Percentiles rank a stretch among this genome's conserved stretches.
Evolutionary conservation across 2,329 filamentous ascomycete genomes (phyloP).

Genomic region (Chrysoporthe cubensis): DNA sequence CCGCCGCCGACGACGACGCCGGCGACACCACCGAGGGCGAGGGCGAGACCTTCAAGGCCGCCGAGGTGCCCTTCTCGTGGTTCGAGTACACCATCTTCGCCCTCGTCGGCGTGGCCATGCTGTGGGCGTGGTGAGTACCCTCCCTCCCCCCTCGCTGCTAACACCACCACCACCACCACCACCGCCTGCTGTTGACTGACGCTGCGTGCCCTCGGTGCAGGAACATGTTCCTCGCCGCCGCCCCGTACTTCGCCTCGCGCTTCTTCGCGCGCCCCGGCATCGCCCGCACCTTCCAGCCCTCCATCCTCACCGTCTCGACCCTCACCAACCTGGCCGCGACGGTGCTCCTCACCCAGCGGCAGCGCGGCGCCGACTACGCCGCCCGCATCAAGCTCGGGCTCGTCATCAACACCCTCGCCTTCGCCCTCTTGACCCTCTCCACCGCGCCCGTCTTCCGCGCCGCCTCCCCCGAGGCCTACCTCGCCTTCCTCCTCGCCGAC

Average conservation of each 20-base stretch:
- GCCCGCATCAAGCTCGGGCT: slow-evolving; percentile 81
- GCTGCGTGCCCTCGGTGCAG: slow-evolving; percentile 46
- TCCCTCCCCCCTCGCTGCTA: too few species aligned
- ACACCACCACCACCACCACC: slow-evolving; percentile 17
- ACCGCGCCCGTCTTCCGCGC: slow-evolving; percentile 67
- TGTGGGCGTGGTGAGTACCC: slow-evolving; percentile 85
- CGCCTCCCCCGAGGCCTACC: slow-evolving; percentile 68
- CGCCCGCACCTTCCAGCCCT: slow-evolving; percentile 82
- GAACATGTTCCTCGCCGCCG: slow-evolving; percentile 98
- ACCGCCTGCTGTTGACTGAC: slow-evolving; percentile 9
- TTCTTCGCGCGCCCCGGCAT: slow-evolving; percentile 75
- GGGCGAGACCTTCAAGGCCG: slow-evolving; percentile 35
- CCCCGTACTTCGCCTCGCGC: slow-evolving; percentile 87
- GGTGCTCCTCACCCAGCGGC: slow-evolving; percentile 77
- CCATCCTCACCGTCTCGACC: slow-evolving; percentile 85
- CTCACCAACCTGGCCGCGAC: slow-evolving; percentile 79
- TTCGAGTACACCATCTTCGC: slow-evolving; percentile 85
- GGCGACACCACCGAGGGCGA: slow-evolving; percentile 32
- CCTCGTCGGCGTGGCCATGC: slow-evolving; percentile 87
- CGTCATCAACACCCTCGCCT: slow-evolving; percentile 75
- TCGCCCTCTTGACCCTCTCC: slow-evolving; percentile 78
- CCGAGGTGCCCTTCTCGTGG: slow-evolving; percentile 73
- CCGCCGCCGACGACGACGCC: slow-evolving; percentile 9
- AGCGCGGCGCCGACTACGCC: slow-evolving; percentile 83
- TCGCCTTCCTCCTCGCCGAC: slow-evolving; percentile 80